Conservation (phyloP, 345 rosid genomes). For the Durio zibethinus region DNA sequence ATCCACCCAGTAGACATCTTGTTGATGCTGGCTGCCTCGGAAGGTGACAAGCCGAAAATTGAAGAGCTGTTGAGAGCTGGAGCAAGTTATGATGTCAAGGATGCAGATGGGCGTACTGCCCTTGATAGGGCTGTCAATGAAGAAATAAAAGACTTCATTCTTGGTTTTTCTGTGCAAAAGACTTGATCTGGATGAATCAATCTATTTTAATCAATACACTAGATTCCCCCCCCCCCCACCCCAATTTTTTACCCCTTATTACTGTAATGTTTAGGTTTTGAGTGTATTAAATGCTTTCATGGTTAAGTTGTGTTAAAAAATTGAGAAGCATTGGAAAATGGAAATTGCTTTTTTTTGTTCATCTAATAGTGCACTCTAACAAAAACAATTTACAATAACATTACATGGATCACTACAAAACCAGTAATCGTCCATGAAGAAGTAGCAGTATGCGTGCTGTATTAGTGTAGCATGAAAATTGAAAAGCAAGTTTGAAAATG, state of each 20-base stretch:
- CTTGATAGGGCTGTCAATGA: conserved; percentile 56
- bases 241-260: neutral
- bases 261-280: neutral
- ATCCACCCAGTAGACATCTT: conserved; percentile 91
- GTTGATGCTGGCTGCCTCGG: conserved; percentile 72
- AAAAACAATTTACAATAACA: neutral
- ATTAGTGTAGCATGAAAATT: too few species aligned
- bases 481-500: neutral
- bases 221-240: too few species aligned
- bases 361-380: neutral
- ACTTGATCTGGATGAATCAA: conserved; percentile 52
- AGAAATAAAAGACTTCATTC: conserved; percentile 64
- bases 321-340: neutral
- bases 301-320: neutral
- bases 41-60: conserved; percentile 82
- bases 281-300: neutral
- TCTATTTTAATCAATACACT: too few species aligned
- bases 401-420: neutral
- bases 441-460: neutral
- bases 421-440: neutral
- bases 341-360: neutral
- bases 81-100: conserved; percentile 61
- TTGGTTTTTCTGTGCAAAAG: conserved; percentile 52
- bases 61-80: conserved; percentile 88
- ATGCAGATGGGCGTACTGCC: conserved; percentile 73